Base-by-base conservation (phyloP, 2,329 filamentous ascomycete species). In the Fusarium setosum region DNA sequence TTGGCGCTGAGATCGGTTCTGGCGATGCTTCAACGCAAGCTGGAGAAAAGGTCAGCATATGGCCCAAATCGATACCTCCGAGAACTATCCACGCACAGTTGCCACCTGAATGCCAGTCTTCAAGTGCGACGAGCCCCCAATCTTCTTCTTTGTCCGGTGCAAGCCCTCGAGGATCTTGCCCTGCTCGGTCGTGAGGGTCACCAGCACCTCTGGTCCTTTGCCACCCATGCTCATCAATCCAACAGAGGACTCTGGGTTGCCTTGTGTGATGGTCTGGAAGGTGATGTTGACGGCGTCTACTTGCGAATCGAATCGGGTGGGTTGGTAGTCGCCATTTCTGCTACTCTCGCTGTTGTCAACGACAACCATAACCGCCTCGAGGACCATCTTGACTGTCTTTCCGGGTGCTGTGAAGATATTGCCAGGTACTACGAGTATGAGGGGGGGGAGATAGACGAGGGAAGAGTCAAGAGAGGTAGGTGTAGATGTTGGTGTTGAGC, bases 321-420 rank as follows among this genome's bases (percentile, higher is more conserved):
- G 95, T 76, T 92, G 92, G 79, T 86, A 87, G 80, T 99, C 96
- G 77, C 96, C 96, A 82, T 99, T 99, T 78, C 96, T 90, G 84
- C 93, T 97, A 83, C 92, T 94, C 84, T 99, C 96, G 84, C 94
- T 97, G 86, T 98, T 99, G 87, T 99, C 96, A 75, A 98, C 93
- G 86, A 98, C 90, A 80, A 99, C 93, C 94, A 99, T 98, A 67
- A 97, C 96, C 83, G 96, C 96, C 90, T 99, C 96, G 81, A 99
- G 90, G 82, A 91, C 92, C 96, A 99, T 99, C 76, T 86, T 94
- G 89, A 79, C 81, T 79, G 79, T 73, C 67, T 64, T 61, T 69
- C 51, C 54, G 23, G 47, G 20, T 59, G 54, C 50, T 59, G 26
- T 51, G 41, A 59, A 35, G 24, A 56, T 58, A 17, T 5, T 13